These are phyloP conservation scores for Aspergillus steynii DNA, from an alignment of 495 filamentous ascomycete species.

Conservation along the genomic window DNA sequence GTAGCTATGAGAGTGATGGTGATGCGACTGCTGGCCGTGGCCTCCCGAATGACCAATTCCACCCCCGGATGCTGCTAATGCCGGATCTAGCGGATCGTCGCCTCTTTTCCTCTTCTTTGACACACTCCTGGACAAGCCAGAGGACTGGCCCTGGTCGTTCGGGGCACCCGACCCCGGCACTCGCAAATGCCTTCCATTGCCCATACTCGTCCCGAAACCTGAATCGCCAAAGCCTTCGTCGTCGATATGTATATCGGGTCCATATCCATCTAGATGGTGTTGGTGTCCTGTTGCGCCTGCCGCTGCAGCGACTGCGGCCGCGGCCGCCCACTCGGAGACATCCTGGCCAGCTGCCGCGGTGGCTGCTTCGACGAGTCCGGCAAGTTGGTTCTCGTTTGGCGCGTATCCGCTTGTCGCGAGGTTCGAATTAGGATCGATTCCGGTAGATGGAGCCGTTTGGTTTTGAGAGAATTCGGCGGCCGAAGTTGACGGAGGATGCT, in stretches of 20 bases:
- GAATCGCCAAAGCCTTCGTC: conserved; percentile 45
- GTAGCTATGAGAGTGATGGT: conserved; percentile 31
- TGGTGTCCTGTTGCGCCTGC: conserved; percentile 40
- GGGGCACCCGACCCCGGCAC: conserved; percentile 23
- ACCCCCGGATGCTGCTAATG: conserved; percentile 28
- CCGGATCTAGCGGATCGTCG: conserved; percentile 48
- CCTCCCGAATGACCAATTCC: conserved; percentile 25
- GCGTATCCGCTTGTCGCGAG: conserved; percentile 35
- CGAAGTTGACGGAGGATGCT: conserved; percentile 34
- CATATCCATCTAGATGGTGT: conserved; percentile 43
- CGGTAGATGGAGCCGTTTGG: conserved; percentile 27
- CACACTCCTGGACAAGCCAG: conserved; percentile 59
- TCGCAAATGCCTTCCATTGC: conserved; percentile 28
- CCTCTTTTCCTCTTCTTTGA: conserved; percentile 48
- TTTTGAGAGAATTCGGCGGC: conserved; percentile 29
- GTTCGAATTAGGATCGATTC: conserved; percentile 38
- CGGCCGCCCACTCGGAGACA: conserved; percentile 44
- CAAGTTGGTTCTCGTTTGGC: conserved; percentile 51
- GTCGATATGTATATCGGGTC: conserved; percentile 41
- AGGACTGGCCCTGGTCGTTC: conserved; percentile 74
- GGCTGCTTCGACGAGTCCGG: conserved; percentile 53
- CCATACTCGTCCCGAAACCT: conserved; percentile 33
- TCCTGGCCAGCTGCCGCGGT: conserved; percentile 54
- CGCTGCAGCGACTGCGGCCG: conserved; percentile 37
- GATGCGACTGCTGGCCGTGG: conserved; percentile 28